Evolutionary conservation across 441 rosid genomes (phyloP).

Genomic region (Euphorbia schlechtendalii): DNA sequence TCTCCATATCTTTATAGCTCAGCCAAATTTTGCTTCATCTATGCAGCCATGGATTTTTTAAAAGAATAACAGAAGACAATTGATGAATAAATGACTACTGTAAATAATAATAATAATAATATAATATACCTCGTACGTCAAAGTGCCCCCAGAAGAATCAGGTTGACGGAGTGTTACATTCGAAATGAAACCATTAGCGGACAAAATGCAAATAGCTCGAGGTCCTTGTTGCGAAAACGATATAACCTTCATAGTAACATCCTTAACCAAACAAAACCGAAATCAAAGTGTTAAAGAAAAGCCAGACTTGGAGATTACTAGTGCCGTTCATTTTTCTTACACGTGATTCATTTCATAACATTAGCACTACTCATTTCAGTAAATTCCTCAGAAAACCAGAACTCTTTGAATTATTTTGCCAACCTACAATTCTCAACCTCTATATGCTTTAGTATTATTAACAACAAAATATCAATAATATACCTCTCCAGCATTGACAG

Average conservation of each 20-base stretch:
- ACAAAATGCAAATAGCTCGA: constrained; percentile 82
- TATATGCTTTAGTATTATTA: too few relatives aligned
- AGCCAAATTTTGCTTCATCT: not conserved
- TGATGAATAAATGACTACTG: too few relatives aligned
- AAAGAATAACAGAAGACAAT: too few relatives aligned
- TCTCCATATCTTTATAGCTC: not conserved
- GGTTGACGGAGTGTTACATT: constrained; percentile 90
- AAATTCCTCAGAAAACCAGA: not conserved
- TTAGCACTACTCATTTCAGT: not conserved
- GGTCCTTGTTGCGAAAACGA: constrained; percentile 98
- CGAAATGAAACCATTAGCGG: constrained; percentile 89
- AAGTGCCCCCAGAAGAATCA: constrained; percentile 90
- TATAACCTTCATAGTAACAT: constrained; percentile 85
- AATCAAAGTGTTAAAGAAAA: constrained; percentile 8
- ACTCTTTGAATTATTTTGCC: too few relatives aligned
- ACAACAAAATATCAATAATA: not conserved
- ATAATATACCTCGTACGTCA: constrained; percentile 94
- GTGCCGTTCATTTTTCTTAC: not conserved
- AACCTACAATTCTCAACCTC: too few relatives aligned
- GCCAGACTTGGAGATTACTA: not conserved
- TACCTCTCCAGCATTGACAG: constrained; percentile 93
- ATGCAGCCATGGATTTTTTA: not conserved
- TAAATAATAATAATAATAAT: not conserved
- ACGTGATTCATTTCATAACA: not conserved
- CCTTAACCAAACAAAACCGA: constrained; percentile 42